Base-by-base conservation (phyloP, 2,329 filamentous ascomycete species). In the Cytospora mali region DNA sequence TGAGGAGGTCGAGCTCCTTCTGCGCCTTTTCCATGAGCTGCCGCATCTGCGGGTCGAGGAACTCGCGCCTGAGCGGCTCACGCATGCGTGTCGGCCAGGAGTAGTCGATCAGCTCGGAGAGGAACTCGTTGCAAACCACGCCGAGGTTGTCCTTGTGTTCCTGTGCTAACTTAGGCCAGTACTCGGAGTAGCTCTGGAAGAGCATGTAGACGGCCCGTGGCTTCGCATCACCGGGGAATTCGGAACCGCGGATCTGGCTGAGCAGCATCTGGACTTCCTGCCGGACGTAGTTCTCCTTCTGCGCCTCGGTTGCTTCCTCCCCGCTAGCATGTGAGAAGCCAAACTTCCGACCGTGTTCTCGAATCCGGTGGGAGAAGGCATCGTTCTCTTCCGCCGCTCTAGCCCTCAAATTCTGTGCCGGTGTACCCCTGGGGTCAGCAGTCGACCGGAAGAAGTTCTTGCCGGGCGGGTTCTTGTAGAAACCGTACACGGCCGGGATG, bases 131-230 rank as follows among this genome's bases (percentile, higher is more conserved):
- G 72, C 81, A 83, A 33, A 83, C 81, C 23, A 83, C 80, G 18
- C 79, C 77, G 0, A 83, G 75, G 54, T 83, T 83, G 65, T 83
- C 80, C 73, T 82, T 83, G 74, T 82, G 81, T 68, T 83, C 81
- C 58, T 80, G 79, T 0, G 80, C 81, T 14, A 83, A 72, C n/a
- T 75, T 74, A 3, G 81, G 79, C 81, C 81, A 83, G 69, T 81
- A 80, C 63, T 80, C 77, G 2, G 79, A 81, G 67, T 82, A 83
- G 63, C 80, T 80, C 61, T 83, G 80, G 71, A 83, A 83, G 14
- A 83, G 74, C 69, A 83, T 83, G 70, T 83, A 83, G 2, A 81
- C 80, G 0, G 81, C 81, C 31, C 81, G 76, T 0, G 81, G 81
- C 67, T 83, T 83, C 0, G 80, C 79, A 66, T 83, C 81, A 59